Percentiles rank a stretch among this genome's conserved stretches.
phyloP scores from a whole-genome alignment of 148 eudicot species.

The Gaultheria prostrata region DNA sequence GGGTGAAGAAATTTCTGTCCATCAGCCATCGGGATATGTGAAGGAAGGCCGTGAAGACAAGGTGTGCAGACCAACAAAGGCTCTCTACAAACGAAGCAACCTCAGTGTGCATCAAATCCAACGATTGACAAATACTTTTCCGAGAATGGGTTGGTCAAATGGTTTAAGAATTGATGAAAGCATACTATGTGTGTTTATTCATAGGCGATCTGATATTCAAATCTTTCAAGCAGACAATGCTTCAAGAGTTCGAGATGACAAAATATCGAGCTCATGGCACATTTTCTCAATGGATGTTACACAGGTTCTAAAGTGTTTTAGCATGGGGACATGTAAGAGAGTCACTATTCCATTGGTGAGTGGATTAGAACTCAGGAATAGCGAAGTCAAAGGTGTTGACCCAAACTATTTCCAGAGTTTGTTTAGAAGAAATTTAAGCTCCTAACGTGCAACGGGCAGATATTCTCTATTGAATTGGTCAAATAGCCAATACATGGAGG shows the following conservation, averaged over 20 bases:
- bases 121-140: not conserved
- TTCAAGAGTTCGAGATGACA: not conserved
- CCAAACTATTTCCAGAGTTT: not conserved
- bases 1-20: not conserved
- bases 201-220: not conserved
- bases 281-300: not conserved
- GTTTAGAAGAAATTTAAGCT: not conserved
- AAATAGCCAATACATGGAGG: not conserved
- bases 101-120: not conserved
- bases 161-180: not conserved
- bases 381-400: not conserved
- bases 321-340: not conserved
- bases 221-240: not conserved
- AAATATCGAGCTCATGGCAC: not conserved
- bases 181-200: not conserved
- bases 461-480: not conserved
- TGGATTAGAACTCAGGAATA: not conserved
- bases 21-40: not conserved
- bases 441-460: not conserved
- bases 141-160: not conserved
- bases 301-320: not conserved
- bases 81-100: not conserved
- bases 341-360: not conserved
- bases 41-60: not conserved
- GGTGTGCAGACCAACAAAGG: not conserved